Conservation (phyloP, 2,329 filamentous ascomycete genomes). For the Apiospora rasikravindrae region DNA sequence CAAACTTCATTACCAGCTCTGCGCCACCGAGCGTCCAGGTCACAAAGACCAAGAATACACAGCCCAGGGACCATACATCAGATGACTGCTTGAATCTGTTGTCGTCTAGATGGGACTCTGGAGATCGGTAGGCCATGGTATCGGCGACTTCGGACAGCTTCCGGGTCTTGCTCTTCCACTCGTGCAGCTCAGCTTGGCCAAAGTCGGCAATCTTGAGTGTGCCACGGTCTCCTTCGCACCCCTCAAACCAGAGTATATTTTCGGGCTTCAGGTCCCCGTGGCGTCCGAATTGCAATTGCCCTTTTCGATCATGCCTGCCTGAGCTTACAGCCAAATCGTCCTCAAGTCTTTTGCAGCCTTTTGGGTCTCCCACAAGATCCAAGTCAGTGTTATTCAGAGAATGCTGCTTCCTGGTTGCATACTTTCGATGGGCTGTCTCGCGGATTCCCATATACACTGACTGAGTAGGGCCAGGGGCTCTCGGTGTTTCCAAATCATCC, state of each 20-base stretch:
- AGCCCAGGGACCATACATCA: neutral
- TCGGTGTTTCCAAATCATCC: neutral
- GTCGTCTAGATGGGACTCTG: neutral
- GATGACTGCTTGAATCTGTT: neutral
- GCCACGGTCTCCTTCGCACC: neutral
- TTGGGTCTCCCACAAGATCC: too few relatives aligned
- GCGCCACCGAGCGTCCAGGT: neutral
- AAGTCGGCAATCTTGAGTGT: neutral
- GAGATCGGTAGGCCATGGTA: neutral
- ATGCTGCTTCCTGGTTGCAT: neutral
- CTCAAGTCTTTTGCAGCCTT: neutral
- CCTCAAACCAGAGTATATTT: constrained; percentile 3
- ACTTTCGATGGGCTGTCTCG: neutral
- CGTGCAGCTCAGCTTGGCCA: neutral
- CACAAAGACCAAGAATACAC: neutral
- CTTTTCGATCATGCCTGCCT: neutral
- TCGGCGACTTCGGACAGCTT: neutral
- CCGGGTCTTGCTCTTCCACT: neutral
- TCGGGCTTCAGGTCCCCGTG: neutral
- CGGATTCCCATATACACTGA: too few relatives aligned
- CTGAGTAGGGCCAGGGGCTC: too few relatives aligned
- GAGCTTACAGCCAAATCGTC: neutral
- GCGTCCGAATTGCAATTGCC: neutral
- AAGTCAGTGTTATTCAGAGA: neutral
- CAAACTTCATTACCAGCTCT: neutral